These are phyloP conservation scores for Pelagophyceae sp. DNA, from an alignment of 352 stramenopile species.

Conservation along the genomic window DNA sequence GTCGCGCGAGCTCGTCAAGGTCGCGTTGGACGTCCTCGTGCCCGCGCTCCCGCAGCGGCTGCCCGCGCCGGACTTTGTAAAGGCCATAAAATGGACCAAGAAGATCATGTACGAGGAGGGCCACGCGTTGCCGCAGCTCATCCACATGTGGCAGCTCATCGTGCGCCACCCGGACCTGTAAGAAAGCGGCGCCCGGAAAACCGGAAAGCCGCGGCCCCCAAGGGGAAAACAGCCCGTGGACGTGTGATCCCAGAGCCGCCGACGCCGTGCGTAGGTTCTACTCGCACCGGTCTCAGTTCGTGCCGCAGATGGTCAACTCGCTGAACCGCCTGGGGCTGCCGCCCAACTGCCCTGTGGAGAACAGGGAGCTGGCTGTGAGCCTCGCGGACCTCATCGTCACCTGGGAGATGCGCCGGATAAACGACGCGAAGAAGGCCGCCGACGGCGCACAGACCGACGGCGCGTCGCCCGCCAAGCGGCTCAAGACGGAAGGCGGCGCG, in stretches of 20 bases:
- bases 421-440: conserved; percentile 27
- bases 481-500: conserved; percentile 18
- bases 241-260: no score
- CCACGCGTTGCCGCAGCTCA: conserved; percentile 83
- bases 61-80: conserved; percentile 76
- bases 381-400: conserved; percentile 89
- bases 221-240: no score
- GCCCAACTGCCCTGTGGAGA: conserved; percentile 79
- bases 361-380: conserved; percentile 77
- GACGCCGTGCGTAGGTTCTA: no score
- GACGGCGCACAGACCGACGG: conserved; percentile 23
- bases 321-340: conserved; percentile 87
- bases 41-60: conserved; percentile 77
- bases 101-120: conserved; percentile 95
- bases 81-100: conserved; percentile 91
- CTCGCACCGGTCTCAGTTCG: conserved; percentile 77
- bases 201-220: no score
- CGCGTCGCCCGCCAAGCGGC: conserved; percentile 27
- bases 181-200: no score
- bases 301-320: conserved; percentile 87
- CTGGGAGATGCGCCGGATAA: conserved; percentile 74
- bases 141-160: conserved; percentile 95
- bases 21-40: conserved; percentile 87
- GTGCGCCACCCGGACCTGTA: conserved; percentile 78
- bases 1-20: conserved; percentile 80